A percentile compares a stretch with the other conserved stretches of the same genome.
Conservation (phyloP, 257 asterid species). For the Linderniella brevidens region DNA sequence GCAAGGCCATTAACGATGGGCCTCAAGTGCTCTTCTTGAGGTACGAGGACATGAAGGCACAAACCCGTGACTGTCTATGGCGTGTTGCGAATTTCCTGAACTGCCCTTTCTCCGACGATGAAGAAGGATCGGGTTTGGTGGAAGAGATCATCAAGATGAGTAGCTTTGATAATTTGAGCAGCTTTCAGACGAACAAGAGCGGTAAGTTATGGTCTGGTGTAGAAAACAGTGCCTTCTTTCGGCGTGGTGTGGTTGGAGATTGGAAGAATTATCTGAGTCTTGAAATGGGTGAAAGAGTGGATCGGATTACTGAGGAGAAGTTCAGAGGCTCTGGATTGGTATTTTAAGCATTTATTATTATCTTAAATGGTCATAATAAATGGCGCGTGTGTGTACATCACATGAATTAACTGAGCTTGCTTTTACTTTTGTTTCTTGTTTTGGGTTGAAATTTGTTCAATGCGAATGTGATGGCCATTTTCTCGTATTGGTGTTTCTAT, state of each 20-base stretch:
- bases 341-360: conserved; percentile 1
- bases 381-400: too few species aligned
- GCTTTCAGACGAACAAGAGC: conserved; percentile 18
- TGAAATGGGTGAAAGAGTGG: conserved; percentile 23
- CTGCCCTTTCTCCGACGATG: conserved; percentile 18
- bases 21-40: conserved; percentile 19
- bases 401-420: too few species aligned
- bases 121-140: conserved; percentile 22
- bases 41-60: conserved; percentile 26
- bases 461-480: too few species aligned
- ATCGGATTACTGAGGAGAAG: conserved; percentile 19
- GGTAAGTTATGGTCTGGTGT: conserved; percentile 30
- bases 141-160: conserved; percentile 22
- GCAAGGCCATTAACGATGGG: conserved; percentile 2
- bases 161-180: conserved; percentile 21
- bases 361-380: too few species aligned
- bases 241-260: conserved; percentile 34
- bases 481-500: too few species aligned
- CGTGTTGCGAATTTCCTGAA: conserved; percentile 26
- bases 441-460: too few species aligned
- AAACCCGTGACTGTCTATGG: conserved; percentile 11
- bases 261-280: conserved; percentile 23
- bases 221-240: conserved; percentile 25
- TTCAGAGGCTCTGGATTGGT: conserved; percentile 20
- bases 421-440: too few species aligned